Base-by-base conservation (phyloP, 805 yeast genomes). In the Wickerhamomyces rabaulensis region DNA sequence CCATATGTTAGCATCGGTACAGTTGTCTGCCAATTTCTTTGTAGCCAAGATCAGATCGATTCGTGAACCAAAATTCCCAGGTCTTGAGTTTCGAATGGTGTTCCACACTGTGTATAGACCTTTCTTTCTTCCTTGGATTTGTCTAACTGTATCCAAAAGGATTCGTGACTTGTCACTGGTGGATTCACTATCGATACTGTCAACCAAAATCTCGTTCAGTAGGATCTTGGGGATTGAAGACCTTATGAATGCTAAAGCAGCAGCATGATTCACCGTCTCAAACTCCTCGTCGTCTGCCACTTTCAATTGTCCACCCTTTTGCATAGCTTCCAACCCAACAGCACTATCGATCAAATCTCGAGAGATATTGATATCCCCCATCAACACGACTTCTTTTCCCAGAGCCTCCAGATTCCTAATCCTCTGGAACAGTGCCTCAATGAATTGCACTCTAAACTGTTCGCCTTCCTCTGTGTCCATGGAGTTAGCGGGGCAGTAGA, bases 401-500 rank as follows among this genome's bases (percentile, higher is more conserved):
- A 68, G 38, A 1, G 55, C 53, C n/a, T 69, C 63, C 46, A 92
- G 68, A 33, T 73, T 74, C 29, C 76, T 65, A 16, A 87, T 75
- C 40, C 99, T 74, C 45, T 74, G 65, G 44, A 89, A 77, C 41
- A 92, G 61, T 2, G 77, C 65, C 20, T 69, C 68, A 44, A 88
- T 67, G 55, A 87, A 92, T 15, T 69, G 64, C 35, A 79, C 53
- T 43, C 95, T 65, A 53, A 71, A 82, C 12, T 56, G 58, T 52
- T 82, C 86, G 13, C 81, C 95, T 25, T 79, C 84, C 22, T 78
- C 84, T 0, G 89, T 78, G 1, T 75, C 78, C 63, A 72, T 71
- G 0, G 97, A 87, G 61, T 89, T 88, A 1, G 98, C 98, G 0
- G 98, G 98, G 61, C 97, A 92, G 59, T 92, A 92, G 5, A 84